These are phyloP conservation scores for Penicillium janthinellum DNA, from an alignment of 2,329 filamentous ascomycete species.

Conservation along the genomic window DNA sequence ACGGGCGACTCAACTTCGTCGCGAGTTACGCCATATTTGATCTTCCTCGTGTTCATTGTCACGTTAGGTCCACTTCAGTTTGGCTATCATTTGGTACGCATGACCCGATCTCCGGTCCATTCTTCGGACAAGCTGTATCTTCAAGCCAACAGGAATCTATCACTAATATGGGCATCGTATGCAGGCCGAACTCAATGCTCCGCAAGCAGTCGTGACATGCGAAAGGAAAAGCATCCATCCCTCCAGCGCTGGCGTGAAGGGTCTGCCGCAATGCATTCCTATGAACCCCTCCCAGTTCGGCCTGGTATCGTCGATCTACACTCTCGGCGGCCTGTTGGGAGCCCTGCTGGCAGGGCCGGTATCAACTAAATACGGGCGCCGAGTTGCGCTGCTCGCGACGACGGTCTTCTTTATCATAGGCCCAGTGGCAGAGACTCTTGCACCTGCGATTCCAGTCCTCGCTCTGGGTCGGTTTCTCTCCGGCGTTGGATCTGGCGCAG, in stretches of 20 bases:
- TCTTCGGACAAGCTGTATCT: not conserved
- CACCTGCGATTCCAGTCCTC: slow-evolving; percentile 67
- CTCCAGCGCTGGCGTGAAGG: slow-evolving; percentile 11
- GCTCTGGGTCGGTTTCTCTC: slow-evolving; percentile 75
- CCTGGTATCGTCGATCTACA: slow-evolving; percentile 86
- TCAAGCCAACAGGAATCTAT: not conserved
- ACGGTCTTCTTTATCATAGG: slow-evolving; percentile 76
- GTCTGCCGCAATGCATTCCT: slow-evolving; percentile 74
- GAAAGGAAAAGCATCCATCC: slow-evolving; percentile 58
- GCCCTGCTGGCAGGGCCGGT: slow-evolving; percentile 78
- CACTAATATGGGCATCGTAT: not conserved
- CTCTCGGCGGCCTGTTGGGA: slow-evolving; percentile 81
- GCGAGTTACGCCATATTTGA: slow-evolving; percentile 70
- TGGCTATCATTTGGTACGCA: slow-evolving; percentile 81
- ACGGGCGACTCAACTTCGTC: slow-evolving; percentile 22
- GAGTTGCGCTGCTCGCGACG: slow-evolving; percentile 74
- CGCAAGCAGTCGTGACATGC: slow-evolving; percentile 91
- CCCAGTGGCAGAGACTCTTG: slow-evolving; percentile 72
- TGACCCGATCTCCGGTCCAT: not conserved
- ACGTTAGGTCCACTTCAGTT: slow-evolving; percentile 91
- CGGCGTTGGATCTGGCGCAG: slow-evolving; percentile 81
- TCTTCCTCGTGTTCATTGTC: slow-evolving; percentile 73
- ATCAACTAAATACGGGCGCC: slow-evolving; percentile 75
- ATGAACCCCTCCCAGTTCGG: slow-evolving; percentile 84
- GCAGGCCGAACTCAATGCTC: slow-evolving; percentile 91